These are phyloP conservation scores for Coniochaeta sp. DNA, from an alignment of 2,329 filamentous ascomycete genomes.

Conservation along the genomic window DNA sequence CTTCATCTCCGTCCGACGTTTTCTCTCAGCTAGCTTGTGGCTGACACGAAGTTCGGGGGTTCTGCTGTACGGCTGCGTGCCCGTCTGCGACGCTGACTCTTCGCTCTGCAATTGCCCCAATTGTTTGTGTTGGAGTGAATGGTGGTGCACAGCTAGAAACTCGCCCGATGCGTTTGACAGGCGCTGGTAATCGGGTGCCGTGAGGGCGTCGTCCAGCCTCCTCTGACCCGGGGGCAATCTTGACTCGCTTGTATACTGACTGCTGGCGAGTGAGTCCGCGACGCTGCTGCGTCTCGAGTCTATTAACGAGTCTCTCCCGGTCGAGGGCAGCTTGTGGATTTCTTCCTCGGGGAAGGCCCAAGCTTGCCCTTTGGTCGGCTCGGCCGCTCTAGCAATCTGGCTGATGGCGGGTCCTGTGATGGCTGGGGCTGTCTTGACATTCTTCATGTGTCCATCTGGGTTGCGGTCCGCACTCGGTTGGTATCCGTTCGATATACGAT, in stretches of 20 bases:
- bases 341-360: constrained; percentile 78
- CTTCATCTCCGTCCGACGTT: constrained; percentile 83
- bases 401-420: constrained; percentile 65
- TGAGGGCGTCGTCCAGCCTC: constrained; percentile 55
- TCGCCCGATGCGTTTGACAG: constrained; percentile 45
- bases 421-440: constrained; percentile 61
- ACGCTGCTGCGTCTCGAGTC: constrained; percentile 70
- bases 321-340: constrained; percentile 42
- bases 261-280: constrained; percentile 71
- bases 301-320: constrained; percentile 40
- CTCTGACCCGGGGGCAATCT: constrained; percentile 65
- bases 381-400: constrained; percentile 62
- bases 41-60: constrained; percentile 77
- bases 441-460: constrained; percentile 43
- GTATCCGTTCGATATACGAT: constrained; percentile 59
- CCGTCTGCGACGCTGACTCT: constrained; percentile 42
- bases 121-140: constrained; percentile 68
- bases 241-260: constrained; percentile 70
- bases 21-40: constrained; percentile 79
- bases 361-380: constrained; percentile 74
- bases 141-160: constrained; percentile 60
- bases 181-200: constrained; percentile 37
- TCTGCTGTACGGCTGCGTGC: constrained; percentile 70
- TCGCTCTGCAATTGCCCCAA: constrained; percentile 59
- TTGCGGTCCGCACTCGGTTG: constrained; percentile 53